Base-by-base conservation (phyloP, 352 stramenopile species). In the Globisporangium camurandrum region DNA sequence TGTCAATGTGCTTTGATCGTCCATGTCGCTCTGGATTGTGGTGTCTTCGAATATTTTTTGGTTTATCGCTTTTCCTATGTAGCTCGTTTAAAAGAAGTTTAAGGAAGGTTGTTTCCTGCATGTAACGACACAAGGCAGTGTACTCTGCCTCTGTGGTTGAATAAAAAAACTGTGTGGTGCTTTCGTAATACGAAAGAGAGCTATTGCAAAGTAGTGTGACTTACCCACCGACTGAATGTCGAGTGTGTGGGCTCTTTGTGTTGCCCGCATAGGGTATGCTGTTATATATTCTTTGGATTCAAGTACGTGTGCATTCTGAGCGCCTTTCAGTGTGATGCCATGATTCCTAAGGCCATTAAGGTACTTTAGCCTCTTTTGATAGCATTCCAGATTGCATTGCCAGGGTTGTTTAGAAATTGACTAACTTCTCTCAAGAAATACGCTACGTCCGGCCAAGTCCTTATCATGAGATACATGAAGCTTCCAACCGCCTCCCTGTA, bases 71-170 rank as follows among this genome's bases (percentile, higher is more conserved):
- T 10, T 37, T 10, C 31, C 3, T 37, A 4, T 37, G 11, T n/a
- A 37, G 31, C 31, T 12, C 31, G 9, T 37, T 37, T 10, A 37
- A 1, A 10, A 37, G 8, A 16, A n/a, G 12, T 16, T 16, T 10
- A 62, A 43, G 41, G 53, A 66, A 22, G 56, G 38, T n/a, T 20
- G 40, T 30, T 40, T 66, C 39, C 31, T 63, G 57, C 31, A 63
- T 56, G 42, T 47, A 55, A n/a, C 60, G 52, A 22, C 57, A 61
- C 8, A 57, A 27, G 14, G 57, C 52, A 6, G 61, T 51, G 36
- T 57, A 61, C n/a, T 61, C 48, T n/a, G 54, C 43, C 26, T 64
- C 42, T 33, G 57, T 57, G 39, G 57, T 66, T 4, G 50, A 61
- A n/a, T n/a, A 71, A 22, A 27, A 67, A 38, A 2, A 71, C 54